Evolutionary conservation across 2,329 filamentous ascomycete genomes (phyloP), one percentile per base, ranked within the genome.

Genomic region (Neodidymelliopsis sp.): DNA sequence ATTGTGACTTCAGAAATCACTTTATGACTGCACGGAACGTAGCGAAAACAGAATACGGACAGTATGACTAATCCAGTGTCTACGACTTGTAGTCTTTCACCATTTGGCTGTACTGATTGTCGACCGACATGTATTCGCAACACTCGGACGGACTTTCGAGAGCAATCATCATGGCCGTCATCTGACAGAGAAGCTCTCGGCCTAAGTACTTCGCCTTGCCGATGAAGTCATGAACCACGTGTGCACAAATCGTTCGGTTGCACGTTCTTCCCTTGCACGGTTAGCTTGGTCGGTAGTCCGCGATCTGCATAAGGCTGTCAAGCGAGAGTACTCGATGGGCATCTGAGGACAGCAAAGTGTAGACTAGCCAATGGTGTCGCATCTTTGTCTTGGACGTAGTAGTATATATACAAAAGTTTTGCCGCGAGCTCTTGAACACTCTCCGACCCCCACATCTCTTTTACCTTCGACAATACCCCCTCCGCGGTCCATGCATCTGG

Each of bases 251-350:
- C 25, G 46, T 54, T 54, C 53, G 55, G 49, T 47, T 51, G 42
- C 45, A 49, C 53, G 46, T 47, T 53, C 51, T 37, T 42, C 53
- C n/a, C 54, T 20, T 25, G 40, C 40, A 40, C 28, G 53, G 57
- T 53, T 60, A 60, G 56, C 48, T 42, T 49, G 33, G 41, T 53
- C 31, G 33, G 40, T 45, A 56, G 53, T 35, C 53, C 38, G 49
- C 18, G 39, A 49, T 53, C 44, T 53, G 44, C 39, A 42, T 35
- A 44, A 53, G 43, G 39, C 44, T 53, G 49, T 42, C 49, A 48
- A 53, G 49, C 49, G 49, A 49, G 49, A 49, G 49, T 53, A 49
- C 43, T 53, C 34, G 15, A 53, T 53, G 44, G 39, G 25, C 43
- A 44, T 43, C 34, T 20, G 36, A 30, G 49, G 43, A 44, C 39